These are phyloP conservation scores for Dissophora globulifera DNA, from an alignment of 192 early-diverging fungal species.

Conservation along the genomic window DNA sequence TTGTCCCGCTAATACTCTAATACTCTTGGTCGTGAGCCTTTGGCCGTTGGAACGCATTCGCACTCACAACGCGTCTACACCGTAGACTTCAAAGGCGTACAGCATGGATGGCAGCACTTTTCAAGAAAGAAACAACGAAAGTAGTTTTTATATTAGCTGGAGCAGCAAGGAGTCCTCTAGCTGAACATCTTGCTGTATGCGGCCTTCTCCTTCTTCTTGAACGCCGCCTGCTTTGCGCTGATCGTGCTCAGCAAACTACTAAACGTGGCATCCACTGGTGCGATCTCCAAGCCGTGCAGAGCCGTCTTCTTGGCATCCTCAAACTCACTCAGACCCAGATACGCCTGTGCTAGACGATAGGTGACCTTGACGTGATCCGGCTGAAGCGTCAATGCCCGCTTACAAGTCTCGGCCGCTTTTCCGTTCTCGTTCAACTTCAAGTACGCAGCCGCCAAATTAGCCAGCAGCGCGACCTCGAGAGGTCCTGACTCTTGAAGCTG, in stretches of 20 bases:
- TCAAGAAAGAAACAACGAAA: too few species aligned
- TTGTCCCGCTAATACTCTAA: too few species aligned
- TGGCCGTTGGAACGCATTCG: too few species aligned
- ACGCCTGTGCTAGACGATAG: slow-evolving; percentile 58
- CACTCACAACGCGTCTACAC: too few species aligned
- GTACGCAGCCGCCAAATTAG: slow-evolving; percentile 52
- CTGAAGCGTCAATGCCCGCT: slow-evolving; percentile 37
- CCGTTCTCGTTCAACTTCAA: slow-evolving; percentile 48
- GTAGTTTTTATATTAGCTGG: too few species aligned
- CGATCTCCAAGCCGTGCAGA: slow-evolving; percentile 42
- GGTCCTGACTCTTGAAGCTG: slow-evolving; percentile 17
- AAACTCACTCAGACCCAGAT: slow-evolving; percentile 53
- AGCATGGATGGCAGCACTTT: too few species aligned
- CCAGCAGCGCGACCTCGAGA: slow-evolving; percentile 26
- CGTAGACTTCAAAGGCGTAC: too few species aligned
- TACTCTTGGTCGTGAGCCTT: too few species aligned
- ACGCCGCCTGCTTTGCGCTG: slow-evolving; percentile 32
- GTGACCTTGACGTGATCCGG: slow-evolving; percentile 52
- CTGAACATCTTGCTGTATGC: slow-evolving; percentile 54
- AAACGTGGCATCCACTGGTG: slow-evolving; percentile 41
- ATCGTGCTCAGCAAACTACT: slow-evolving; percentile 40
- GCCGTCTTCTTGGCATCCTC: slow-evolving; percentile 49
- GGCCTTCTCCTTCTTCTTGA: slow-evolving; percentile 51
- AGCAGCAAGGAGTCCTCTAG: neutral
- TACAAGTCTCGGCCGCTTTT: slow-evolving; percentile 41